Percentiles rank a stretch among this genome's conserved stretches.
Evolutionary conservation across 805 yeast genomes (phyloP).

Genomic region (Metschnikowia sp.): DNA sequence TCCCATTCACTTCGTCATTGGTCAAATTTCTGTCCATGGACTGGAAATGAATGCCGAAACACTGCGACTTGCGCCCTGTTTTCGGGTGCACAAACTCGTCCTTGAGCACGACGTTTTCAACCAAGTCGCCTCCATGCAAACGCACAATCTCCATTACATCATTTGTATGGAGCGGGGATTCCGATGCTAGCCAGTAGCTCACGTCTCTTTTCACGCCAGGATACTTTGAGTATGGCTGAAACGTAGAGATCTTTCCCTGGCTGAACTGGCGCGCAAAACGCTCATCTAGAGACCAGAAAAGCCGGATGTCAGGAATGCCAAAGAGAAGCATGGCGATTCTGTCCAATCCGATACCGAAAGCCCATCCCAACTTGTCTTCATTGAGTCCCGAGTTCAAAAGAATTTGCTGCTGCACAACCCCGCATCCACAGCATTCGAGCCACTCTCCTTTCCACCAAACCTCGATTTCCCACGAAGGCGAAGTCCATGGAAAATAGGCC

Average conservation of each 20-base stretch:
- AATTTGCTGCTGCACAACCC: constrained; percentile 79
- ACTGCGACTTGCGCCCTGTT: constrained; percentile 69
- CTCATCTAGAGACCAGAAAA: constrained; percentile 85
- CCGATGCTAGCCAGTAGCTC: constrained; percentile 80
- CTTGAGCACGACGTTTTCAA: constrained; percentile 75
- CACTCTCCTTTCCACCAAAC: constrained; percentile 99
- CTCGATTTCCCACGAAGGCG: constrained; percentile 97
- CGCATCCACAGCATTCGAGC: constrained; percentile 97
- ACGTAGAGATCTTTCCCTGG: constrained; percentile 61
- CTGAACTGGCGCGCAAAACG: constrained; percentile 73
- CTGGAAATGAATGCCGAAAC: constrained; percentile 89
- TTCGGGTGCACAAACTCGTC: constrained; percentile 88
- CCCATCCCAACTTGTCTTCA: constrained; percentile 81
- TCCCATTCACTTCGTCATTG: constrained; percentile 73
- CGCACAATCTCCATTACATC: constrained; percentile 94
- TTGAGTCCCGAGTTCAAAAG: constrained; percentile 64
- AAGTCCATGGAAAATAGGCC: constrained; percentile 96
- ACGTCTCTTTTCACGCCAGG: constrained; percentile 86
- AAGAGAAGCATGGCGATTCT: constrained; percentile 93
- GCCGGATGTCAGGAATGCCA: constrained; percentile 91
- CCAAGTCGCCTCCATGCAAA: constrained; percentile 77
- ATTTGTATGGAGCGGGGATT: constrained; percentile 62
- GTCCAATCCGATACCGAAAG: constrained; percentile 94
- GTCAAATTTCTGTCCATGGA: constrained; percentile 93
- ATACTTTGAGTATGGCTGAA: constrained; percentile 85